Conservation (phyloP, 176 grass and related monocot genomes). For the Carex pumila region DNA sequence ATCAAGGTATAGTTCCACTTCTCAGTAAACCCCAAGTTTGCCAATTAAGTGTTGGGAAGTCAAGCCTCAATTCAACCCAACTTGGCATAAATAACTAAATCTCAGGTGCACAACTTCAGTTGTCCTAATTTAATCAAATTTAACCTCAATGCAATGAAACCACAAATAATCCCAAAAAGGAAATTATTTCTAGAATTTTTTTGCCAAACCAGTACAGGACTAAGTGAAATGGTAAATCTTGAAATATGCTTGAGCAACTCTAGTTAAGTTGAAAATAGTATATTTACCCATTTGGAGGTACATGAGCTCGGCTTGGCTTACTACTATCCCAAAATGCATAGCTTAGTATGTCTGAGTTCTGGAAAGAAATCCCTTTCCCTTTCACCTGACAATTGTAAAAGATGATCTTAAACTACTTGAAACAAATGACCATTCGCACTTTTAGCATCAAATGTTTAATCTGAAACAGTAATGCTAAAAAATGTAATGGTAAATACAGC, state of each 20-base stretch:
- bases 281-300: conserved; percentile 46
- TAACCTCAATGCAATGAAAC: background rate
- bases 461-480: background rate
- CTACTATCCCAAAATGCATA: conserved; percentile 76
- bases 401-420: conserved; percentile 7
- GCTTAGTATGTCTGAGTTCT: conserved; percentile 73
- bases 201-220: background rate
- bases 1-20: background rate
- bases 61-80: background rate
- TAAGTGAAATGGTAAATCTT: background rate
- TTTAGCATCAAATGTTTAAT: background rate
- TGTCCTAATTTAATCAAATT: background rate
- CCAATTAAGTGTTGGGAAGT: background rate
- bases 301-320: conserved; percentile 51
- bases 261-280: background rate
- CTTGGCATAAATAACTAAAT: background rate
- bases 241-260: background rate
- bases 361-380: conserved; percentile 81
- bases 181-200: background rate
- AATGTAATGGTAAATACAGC: background rate
- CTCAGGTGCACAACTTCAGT: background rate
- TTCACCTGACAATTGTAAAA: conserved; percentile 42
- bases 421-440: background rate
- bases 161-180: background rate
- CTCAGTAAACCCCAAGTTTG: background rate